Evolutionary conservation across 345 rosid species (phyloP), one percentile per base, ranked within the genome.

Genomic region (Citrus sp.): DNA sequence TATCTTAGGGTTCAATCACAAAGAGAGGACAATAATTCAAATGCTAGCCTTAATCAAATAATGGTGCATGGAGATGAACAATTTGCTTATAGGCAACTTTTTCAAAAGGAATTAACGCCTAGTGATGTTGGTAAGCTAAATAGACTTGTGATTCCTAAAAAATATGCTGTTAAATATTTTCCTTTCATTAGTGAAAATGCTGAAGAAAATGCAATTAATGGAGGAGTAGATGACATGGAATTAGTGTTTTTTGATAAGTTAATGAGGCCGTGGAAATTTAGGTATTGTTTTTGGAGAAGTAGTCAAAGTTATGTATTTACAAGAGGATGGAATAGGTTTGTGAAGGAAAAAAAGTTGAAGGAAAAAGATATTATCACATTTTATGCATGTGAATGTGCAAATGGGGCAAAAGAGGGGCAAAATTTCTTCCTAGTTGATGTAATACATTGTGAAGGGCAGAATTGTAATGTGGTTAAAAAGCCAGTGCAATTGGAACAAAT

Each of bases 111-210:
- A 64, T 82, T 95, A 25, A 95, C 98, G 3, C 95, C 98, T 0
- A 95, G 98, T 30, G 97, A 95, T 75, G 98, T 95, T 3, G 97
- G 98, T 2, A 92, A 90, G 62, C 94, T 95, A 4, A 95, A 95
- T 24, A 85, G 98, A 80, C 90, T 95, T 42, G 99, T 95, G 35
- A 89, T 93, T 70, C 98, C 98, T 0, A 93, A 93, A 81, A 93
- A 85, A 82, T 85, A 55, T 70, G 98, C 98, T 0, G 79, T 86
- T 1, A 89, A 90, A 83, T 86, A 85, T 80, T 79, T 93, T 24
- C 93, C 97, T 3, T 78, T 18, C 10, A 81, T 90, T 5, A 70
- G 60, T 7, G 85, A 78, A 5, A 74, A 67, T 2, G 60, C 9
- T 27, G 63, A 18, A 14, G 85, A 78, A 9, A 69, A 38, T 58